Percentiles rank a stretch among this genome's conserved stretches.
phyloP scores from a whole-genome alignment of 495 filamentous ascomycete species.

The Penicillium mononematosum region DNA sequence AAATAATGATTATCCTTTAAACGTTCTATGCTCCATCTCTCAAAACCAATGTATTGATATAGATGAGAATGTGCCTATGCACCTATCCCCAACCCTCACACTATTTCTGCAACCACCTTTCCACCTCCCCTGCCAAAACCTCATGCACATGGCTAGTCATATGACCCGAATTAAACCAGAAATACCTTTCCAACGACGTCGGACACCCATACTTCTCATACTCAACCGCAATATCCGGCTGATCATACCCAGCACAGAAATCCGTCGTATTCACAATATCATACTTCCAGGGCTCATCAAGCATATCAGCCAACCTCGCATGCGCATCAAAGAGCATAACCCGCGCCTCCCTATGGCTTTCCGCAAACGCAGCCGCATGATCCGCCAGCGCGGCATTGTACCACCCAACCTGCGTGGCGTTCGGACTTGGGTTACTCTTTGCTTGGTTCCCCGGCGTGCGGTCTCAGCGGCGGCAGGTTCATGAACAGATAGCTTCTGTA shows the following conservation, averaged over 20 bases:
- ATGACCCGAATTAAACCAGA: slow-evolving; percentile 54
- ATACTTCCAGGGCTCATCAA: slow-evolving; percentile 44
- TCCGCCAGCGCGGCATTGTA: slow-evolving; percentile 37
- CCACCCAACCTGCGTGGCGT: slow-evolving; percentile 45
- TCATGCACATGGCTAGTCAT: slow-evolving; percentile 47
- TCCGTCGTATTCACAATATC: slow-evolving; percentile 49
- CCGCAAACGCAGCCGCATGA: slow-evolving; percentile 26
- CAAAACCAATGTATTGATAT: background rate
- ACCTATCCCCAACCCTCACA: background rate
- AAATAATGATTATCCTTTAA: slow-evolving; percentile 14
- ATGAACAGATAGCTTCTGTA: slow-evolving; percentile 50
- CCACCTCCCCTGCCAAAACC: slow-evolving; percentile 34
- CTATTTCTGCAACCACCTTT: slow-evolving; percentile 24
- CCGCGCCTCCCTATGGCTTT: slow-evolving; percentile 28
- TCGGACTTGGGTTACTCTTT: slow-evolving; percentile 37
- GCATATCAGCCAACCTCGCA: slow-evolving; percentile 37
- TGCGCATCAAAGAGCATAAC: slow-evolving; percentile 49
- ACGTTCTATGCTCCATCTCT: background rate
- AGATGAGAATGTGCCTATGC: background rate
- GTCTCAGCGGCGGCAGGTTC: slow-evolving; percentile 52
- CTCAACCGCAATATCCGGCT: slow-evolving; percentile 47
- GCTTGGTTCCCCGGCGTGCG: slow-evolving; percentile 41
- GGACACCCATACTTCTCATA: slow-evolving; percentile 49
- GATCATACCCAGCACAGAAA: slow-evolving; percentile 50
- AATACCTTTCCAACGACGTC: slow-evolving; percentile 46